A percentile compares a stretch with the other conserved stretches of the same genome.
phyloP scores from a whole-genome alignment of 1,284 basidiomycete genomes.

The Fomitopsis schrenkii region DNA sequence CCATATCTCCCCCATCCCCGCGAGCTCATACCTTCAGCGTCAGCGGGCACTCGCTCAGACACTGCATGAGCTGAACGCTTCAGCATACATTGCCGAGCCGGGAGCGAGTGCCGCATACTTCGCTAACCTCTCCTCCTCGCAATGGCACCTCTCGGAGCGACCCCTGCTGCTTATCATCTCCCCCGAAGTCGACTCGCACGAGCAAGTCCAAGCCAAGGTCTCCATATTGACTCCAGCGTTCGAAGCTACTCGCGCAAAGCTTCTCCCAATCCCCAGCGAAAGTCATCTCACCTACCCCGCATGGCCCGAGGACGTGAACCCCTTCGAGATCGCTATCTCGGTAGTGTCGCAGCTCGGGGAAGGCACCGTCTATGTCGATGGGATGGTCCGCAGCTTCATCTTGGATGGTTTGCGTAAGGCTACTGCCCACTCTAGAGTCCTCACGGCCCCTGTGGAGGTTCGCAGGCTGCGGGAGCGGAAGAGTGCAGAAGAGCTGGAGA shows the following conservation, averaged over 20 bases:
- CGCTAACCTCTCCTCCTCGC: constrained; percentile 56
- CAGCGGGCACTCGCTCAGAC: constrained; percentile 49
- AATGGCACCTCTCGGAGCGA: constrained; percentile 75
- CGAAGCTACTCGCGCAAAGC: constrained; percentile 67
- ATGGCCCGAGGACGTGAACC: constrained; percentile 75
- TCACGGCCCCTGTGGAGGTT: constrained; percentile 52
- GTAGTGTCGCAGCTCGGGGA: constrained; percentile 34
- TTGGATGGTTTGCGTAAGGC: constrained; percentile 54
- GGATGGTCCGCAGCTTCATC: constrained; percentile 53
- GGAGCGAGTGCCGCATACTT: constrained; percentile 70
- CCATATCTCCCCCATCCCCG: constrained; percentile 43
- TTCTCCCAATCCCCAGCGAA: constrained; percentile 48
- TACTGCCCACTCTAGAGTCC: constrained; percentile 35
- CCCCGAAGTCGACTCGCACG: constrained; percentile 31
- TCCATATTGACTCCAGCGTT: constrained; percentile 74
- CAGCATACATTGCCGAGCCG: constrained; percentile 73
- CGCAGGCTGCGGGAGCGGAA: constrained; percentile 69
- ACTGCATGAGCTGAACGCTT: constrained; percentile 46
- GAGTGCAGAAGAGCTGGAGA: constrained; percentile 62
- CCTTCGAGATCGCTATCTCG: constrained; percentile 53
- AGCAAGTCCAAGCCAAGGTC: constrained; percentile 38
- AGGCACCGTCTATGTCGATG: constrained; percentile 58
- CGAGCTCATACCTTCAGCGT: constrained; percentile 45
- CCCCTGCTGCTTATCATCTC: constrained; percentile 70
- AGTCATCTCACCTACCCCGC: constrained; percentile 47